These are phyloP conservation scores for Eruca vesicaria DNA, from an alignment of 441 rosid genomes.

Conservation along the genomic window DNA sequence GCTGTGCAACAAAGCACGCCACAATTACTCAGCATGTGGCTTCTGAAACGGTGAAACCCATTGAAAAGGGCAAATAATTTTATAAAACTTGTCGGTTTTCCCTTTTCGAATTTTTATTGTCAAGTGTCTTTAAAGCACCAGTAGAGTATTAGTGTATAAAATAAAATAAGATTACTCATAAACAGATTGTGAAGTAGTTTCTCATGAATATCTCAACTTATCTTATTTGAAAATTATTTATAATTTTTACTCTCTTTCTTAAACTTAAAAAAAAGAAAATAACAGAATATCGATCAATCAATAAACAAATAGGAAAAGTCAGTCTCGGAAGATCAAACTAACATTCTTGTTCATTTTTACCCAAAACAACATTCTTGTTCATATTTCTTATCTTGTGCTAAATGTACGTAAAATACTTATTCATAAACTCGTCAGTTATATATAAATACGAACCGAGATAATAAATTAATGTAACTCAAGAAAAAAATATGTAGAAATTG, in stretches of 20 bases:
- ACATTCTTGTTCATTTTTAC: constrained; percentile 9
- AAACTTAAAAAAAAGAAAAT: not conserved
- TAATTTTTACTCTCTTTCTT: not conserved
- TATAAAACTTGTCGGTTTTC: constrained; percentile 6
- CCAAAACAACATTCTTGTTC: not conserved
- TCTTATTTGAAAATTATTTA: not conserved
- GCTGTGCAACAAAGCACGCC: constrained; percentile 34
- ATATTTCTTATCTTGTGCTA: not conserved
- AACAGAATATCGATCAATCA: no score
- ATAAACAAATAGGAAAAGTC: not conserved
- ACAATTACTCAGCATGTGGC: constrained; percentile 26
- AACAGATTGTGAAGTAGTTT: not conserved
- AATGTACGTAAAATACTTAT: not conserved
- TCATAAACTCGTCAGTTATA: not conserved
- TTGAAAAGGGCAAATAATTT: constrained; percentile 15
- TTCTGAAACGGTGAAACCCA: constrained; percentile 5
- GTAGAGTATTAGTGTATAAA: not conserved
- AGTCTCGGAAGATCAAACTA: constrained; percentile 27
- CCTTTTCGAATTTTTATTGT: not conserved
- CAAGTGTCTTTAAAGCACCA: not conserved
- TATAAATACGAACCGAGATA: not conserved
- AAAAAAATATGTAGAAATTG: no score
- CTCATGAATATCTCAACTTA: not conserved
- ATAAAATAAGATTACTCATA: not conserved
- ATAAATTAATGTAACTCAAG: not conserved